These are phyloP conservation scores for Leccinum boreale DNA, from an alignment of 768 basidiomycete genomes.

Conservation along the genomic window DNA sequence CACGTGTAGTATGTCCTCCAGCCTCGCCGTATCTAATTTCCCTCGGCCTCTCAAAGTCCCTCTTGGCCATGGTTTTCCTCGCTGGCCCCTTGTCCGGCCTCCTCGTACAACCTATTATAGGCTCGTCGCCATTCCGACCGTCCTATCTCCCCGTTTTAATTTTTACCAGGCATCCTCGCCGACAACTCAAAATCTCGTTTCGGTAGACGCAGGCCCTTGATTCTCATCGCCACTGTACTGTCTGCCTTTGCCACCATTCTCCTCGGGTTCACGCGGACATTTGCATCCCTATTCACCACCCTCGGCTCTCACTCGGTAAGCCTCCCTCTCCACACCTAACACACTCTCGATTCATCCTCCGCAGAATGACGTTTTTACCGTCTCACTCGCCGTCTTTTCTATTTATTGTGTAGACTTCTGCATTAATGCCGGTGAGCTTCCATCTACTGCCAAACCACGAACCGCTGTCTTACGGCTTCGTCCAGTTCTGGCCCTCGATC, in stretches of 20 bases:
- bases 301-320: conserved; percentile 34
- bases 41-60: conserved; percentile 80
- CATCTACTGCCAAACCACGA: neutral
- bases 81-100: conserved; percentile 91
- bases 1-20: conserved; percentile 19
- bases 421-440: conserved; percentile 47
- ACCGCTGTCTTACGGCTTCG: neutral
- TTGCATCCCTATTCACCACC: conserved; percentile 50
- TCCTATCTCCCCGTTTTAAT: neutral
- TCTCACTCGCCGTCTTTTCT: conserved; percentile 71
- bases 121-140: conserved; percentile 30
- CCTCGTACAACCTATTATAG: conserved; percentile 87
- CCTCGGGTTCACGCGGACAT: conserved; percentile 74
- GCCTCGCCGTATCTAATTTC: conserved; percentile 89
- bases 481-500: conserved; percentile 83
- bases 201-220: conserved; percentile 85
- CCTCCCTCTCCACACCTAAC: neutral
- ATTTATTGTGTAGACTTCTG: conserved; percentile 69
- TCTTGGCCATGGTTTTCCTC: conserved; percentile 88
- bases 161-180: conserved; percentile 54
- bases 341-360: neutral
- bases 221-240: conserved; percentile 65
- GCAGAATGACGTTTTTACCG: conserved; percentile 65
- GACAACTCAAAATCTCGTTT: conserved; percentile 82
- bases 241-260: conserved; percentile 73